These are phyloP conservation scores for Colletotrichum cordylinicola DNA, from an alignment of 2,329 filamentous ascomycete species.

Conservation along the genomic window DNA sequence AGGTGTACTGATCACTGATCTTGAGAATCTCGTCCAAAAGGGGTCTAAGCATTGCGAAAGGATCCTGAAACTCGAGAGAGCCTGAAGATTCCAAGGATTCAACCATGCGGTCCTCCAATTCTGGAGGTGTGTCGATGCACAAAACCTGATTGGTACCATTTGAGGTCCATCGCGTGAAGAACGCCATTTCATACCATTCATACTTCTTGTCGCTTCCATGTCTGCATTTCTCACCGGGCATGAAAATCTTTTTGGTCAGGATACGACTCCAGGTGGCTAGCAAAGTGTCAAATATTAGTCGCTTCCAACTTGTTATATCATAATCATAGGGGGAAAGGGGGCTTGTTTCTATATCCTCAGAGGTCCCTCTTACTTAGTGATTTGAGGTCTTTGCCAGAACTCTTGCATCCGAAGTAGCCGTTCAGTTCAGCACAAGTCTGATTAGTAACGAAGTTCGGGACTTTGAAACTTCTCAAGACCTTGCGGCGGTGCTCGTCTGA, in stretches of 20 bases:
- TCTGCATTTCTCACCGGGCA: not conserved
- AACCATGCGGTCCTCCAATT: not conserved
- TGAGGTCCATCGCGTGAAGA: not conserved
- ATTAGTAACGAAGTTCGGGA: not conserved
- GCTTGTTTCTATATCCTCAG: not conserved
- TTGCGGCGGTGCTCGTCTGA: not conserved
- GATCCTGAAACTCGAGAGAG: not conserved
- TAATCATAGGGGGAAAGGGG: not conserved
- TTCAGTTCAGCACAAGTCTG: not conserved
- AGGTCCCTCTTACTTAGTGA: not conserved
- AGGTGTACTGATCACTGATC: not conserved
- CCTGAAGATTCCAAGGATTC: not conserved
- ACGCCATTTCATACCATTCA: not conserved
- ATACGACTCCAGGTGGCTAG: not conserved
- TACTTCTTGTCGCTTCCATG: not conserved
- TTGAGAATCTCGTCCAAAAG: not conserved
- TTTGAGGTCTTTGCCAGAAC: not conserved
- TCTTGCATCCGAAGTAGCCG: not conserved
- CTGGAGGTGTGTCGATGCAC: not conserved
- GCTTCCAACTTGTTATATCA: rapidly evolving
- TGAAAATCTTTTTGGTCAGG: not conserved
- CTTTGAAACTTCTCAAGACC: not conserved
- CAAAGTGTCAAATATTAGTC: not conserved
- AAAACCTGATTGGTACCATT: not conserved
- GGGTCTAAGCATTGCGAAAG: not conserved